A percentile compares a stretch with the other conserved stretches of the same genome.
Evolutionary conservation across 2,329 filamentous ascomycete genomes (phyloP).

Genomic region (Calonectria hongkongensis): DNA sequence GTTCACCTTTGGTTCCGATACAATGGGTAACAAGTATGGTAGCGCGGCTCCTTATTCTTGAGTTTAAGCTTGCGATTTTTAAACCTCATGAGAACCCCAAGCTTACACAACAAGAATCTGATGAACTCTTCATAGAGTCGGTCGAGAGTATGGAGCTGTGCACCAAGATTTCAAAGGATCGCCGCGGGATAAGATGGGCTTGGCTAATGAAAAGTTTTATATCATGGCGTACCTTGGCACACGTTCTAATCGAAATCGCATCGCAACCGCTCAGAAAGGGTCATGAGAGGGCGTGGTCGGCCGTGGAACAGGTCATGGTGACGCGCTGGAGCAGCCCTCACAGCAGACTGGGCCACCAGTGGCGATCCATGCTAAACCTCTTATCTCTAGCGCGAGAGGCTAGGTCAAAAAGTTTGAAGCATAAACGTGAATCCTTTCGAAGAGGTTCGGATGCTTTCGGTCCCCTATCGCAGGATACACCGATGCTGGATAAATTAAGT

Average conservation of each 20-base stretch:
- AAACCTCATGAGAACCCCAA: not conserved
- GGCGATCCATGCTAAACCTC: constrained; percentile 13
- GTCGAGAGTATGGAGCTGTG: constrained; percentile 2
- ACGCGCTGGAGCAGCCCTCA: not conserved
- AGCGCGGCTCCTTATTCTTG: not conserved
- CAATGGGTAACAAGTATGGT: constrained; percentile 1
- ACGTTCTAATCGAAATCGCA: constrained; percentile 1
- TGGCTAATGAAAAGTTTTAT: constrained; percentile 19
- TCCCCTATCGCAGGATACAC: not conserved
- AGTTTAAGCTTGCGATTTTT: constrained; percentile 13
- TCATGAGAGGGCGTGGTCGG: constrained; percentile 1
- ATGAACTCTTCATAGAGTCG: not conserved
- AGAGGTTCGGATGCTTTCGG: not conserved
- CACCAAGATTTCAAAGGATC: not conserved
- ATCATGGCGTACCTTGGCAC: not conserved
- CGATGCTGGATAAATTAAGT: no score
- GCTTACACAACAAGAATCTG: not conserved
- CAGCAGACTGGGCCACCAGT: constrained; percentile 8
- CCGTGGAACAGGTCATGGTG: constrained; percentile 11
- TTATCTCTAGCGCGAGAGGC: not conserved
- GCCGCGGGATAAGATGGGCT: not conserved
- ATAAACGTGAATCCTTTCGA: not conserved
- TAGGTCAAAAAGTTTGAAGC: not conserved
- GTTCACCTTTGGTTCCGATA: not conserved
- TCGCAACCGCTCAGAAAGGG: not conserved